These are phyloP conservation scores for Beta lomatogona DNA, from an alignment of 179 eudicot genomes.

Conservation along the genomic window DNA sequence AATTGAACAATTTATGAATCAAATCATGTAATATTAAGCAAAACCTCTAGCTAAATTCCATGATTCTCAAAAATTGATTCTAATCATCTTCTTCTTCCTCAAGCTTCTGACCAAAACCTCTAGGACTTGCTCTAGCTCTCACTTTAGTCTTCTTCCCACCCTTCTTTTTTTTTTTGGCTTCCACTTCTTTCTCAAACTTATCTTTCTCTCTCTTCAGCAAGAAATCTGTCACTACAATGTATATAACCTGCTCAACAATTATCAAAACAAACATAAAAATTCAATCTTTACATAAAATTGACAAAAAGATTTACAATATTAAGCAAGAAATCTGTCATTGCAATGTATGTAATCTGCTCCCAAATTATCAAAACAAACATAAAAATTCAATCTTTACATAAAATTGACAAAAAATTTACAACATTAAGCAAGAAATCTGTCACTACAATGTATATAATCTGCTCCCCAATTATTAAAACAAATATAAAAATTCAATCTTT, in stretches of 20 bases:
- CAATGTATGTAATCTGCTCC: no score
- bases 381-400: neutral
- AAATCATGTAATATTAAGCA: no score
- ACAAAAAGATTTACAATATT: neutral
- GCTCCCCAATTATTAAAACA: no score
- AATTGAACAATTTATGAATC: no score
- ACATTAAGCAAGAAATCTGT: no score
- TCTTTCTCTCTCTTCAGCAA: conserved; percentile 75
- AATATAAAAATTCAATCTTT: neutral
- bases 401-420: neutral
- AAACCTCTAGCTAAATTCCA: no score
- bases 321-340: no score
- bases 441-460: no score
- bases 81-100: conserved; percentile 46
- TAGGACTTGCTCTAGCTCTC: conserved; percentile 68
- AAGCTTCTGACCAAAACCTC: conserved; percentile 86
- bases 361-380: neutral
- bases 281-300: neutral
- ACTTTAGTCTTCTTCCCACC: conserved; percentile 51
- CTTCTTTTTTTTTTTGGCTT: conserved; percentile 57
- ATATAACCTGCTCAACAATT: neutral
- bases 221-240: no score
- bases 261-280: neutral
- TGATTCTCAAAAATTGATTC: neutral
- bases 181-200: conserved; percentile 78